These are phyloP conservation scores for Globisporangium okanoganense DNA, from an alignment of 352 stramenopile species.

Conservation along the genomic window DNA sequence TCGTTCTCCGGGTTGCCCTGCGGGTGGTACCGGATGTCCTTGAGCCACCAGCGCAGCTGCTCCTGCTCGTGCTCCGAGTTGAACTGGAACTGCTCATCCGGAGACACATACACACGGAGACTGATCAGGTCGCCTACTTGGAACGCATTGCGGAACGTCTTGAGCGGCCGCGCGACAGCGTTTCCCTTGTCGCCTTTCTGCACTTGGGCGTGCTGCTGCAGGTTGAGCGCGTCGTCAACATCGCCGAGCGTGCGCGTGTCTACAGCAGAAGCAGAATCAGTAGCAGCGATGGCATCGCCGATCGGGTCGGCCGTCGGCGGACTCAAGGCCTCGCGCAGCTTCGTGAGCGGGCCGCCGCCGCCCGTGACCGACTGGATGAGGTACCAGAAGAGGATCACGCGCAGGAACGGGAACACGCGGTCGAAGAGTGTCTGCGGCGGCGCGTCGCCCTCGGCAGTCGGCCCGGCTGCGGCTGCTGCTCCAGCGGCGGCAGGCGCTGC, in stretches of 20 bases:
- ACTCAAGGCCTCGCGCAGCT: conserved; percentile 14
- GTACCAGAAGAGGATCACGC: conserved; percentile 84
- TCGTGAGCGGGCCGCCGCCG: conserved; percentile 13
- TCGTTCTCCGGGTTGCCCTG: conserved; percentile 41
- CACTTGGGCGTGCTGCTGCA: conserved; percentile 11
- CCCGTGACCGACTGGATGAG: conserved; percentile 51
- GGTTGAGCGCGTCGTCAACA: conserved; percentile 8
- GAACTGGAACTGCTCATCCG: conserved; percentile 45
- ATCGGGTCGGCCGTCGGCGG: conserved; percentile 17
- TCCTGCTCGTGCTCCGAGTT: conserved; percentile 42
- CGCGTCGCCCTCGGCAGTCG: conserved; percentile 10
- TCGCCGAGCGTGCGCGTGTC: not conserved
- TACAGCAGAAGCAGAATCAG: not conserved
- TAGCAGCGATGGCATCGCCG: not conserved
- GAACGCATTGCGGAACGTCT: conserved; percentile 56
- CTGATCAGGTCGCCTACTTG: conserved; percentile 39
- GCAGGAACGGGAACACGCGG: conserved; percentile 58
- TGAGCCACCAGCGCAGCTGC: conserved; percentile 53
- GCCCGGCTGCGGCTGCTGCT: conserved; percentile 4
- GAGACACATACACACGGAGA: conserved; percentile 69
- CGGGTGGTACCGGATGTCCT: conserved; percentile 52
- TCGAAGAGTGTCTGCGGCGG: conserved; percentile 47
- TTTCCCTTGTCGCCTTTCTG: not conserved
- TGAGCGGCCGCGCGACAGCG: conserved; percentile 15
- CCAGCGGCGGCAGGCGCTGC: conserved; percentile 12